Evolutionary conservation across 371 early-diverging fungal species (phyloP), one percentile per base, ranked within the genome.

Genomic region (Rhizopus arrhizus): DNA sequence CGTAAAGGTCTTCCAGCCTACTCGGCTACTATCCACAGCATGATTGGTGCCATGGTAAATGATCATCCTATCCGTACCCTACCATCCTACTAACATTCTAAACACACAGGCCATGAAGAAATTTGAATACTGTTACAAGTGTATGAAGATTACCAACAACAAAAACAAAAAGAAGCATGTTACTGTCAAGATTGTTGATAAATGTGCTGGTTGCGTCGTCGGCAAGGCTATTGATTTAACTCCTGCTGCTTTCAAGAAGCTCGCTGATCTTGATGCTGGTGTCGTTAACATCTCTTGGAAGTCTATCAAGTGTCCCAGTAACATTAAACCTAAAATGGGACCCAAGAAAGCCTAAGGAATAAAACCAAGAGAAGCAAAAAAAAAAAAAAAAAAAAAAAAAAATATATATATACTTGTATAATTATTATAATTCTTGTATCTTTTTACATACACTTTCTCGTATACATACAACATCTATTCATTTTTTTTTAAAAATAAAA

Each of bases 11-110:
- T 77, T 52, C 72, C 68, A 34, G 49, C 62, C 31, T 80, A 64
- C 62, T 62, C 68, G 64, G 78, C 81, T 43, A 62, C 66, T 4
- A 55, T 65, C 49, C 60, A 75, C 57, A 68, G 68, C 36, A 67
- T 77, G 74, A 75, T 80, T 60, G 77, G 78, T 59, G 81, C 81
- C 32, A 77, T 80, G 81, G 78, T 78, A 70, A 68, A 22, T 22
- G 22, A 22, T 22, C 22, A 22, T 2, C 22, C 2, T 22, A 22
- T 22, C 22, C 22, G 2, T 22, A 22, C 22, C 22, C 22, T 22
- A 22, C 22, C 22, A 22, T 43, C 5, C 15, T 5, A 15, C 8
- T 11, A 36, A 36, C 36, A 2, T 53, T 45, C 13, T 45, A 16
- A n/a, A 38, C 4, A 38, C 4, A 61, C 53, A 78, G 78, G 77